Base-by-base conservation (phyloP, 768 basidiomycete genomes). In the Amanita subjunquillea region DNA sequence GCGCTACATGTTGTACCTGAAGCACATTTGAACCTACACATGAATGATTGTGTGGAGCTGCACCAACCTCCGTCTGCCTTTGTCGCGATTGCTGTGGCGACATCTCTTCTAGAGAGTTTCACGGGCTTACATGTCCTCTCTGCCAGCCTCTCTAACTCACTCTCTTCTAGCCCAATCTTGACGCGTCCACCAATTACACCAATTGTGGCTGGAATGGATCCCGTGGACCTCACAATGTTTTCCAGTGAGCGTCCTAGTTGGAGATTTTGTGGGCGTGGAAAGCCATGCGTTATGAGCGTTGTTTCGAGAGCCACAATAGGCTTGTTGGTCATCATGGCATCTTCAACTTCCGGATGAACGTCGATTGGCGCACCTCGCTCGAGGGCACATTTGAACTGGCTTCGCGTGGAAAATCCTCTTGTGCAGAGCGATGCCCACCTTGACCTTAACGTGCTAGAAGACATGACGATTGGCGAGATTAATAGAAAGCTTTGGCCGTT, bases 231-330 rank as follows among this genome's bases (percentile, higher is more conserved):
- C 29, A 95, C 83, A 46, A 87, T 83, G 6, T 61, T 63, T 65
- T 92, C 91, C 17, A 95, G 73, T 5, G 82, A 82, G 30, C 70
- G 68, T 0, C 91, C 83, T 22, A 87, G 82, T 25, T 83, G 72
- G 5, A 85, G 64, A 61, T 91, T 94, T 36, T 74, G 73, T 0
- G 92, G 92, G 57, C 81, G 81, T 0, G 91, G 90, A 70, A 95
- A 81, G 17, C 92, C 95, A 72, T 97, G 91, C 1, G 93, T 93
- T 54, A 96, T 82, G 50, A 98, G 79, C 1, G 95, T 85, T 2
- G 87, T 90, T 65, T 98, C 95, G 9, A 98, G 79, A 10, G 94
- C 93, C 9, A 97, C 91, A 42, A 97, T 73, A 17, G 92, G 82
- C 55, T 69, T 72, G 8, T 74, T 69, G 39, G 73, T 69, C 3